A percentile compares a stretch with the other conserved stretches of the same genome.
Evolutionary conservation across 495 filamentous ascomycete species (phyloP).

Genomic region (Chlorociboria aeruginascens): DNA sequence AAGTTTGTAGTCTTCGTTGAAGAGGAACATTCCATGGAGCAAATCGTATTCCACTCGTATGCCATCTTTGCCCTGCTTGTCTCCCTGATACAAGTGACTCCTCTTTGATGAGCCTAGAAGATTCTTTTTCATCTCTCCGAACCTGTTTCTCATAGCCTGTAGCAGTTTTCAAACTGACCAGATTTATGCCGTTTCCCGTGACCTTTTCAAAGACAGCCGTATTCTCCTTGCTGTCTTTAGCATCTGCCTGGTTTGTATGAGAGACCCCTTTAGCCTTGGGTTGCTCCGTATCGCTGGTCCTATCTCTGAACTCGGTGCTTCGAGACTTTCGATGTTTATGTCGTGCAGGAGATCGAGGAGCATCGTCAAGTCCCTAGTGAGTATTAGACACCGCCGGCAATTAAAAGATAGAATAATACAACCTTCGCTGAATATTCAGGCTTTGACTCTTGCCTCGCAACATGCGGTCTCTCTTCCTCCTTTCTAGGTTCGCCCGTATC

Average conservation of each 20-base stretch:
- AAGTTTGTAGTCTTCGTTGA: slow-evolving; percentile 74
- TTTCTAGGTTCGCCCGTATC: slow-evolving; percentile 2
- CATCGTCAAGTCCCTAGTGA: slow-evolving; percentile 16
- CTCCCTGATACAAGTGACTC: slow-evolving; percentile 10
- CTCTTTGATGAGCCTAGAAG: neutral
- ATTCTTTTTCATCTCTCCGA: neutral
- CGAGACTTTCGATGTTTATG: slow-evolving; percentile 13
- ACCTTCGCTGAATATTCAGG: slow-evolving; percentile 13
- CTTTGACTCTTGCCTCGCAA: slow-evolving; percentile 9
- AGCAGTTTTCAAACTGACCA: slow-evolving; percentile 11
- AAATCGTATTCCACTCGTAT: slow-evolving; percentile 46
- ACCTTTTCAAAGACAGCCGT: slow-evolving; percentile 4
- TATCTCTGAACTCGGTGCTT: slow-evolving; percentile 2
- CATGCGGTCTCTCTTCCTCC: neutral
- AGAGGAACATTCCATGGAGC: slow-evolving; percentile 82
- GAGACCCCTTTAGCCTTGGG: neutral
- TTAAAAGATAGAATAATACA: neutral
- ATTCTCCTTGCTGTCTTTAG: neutral
- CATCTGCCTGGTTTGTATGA: neutral
- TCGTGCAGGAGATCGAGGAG: slow-evolving; percentile 10
- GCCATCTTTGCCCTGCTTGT: slow-evolving; percentile 19
- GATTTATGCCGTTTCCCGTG: slow-evolving; percentile 4
- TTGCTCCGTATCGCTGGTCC: neutral
- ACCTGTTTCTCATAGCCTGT: slow-evolving; percentile 4
- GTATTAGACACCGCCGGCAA: neutral